phyloP scores from a whole-genome alignment of 2,329 filamentous ascomycete species.

The Fusarium coffeatum region DNA sequence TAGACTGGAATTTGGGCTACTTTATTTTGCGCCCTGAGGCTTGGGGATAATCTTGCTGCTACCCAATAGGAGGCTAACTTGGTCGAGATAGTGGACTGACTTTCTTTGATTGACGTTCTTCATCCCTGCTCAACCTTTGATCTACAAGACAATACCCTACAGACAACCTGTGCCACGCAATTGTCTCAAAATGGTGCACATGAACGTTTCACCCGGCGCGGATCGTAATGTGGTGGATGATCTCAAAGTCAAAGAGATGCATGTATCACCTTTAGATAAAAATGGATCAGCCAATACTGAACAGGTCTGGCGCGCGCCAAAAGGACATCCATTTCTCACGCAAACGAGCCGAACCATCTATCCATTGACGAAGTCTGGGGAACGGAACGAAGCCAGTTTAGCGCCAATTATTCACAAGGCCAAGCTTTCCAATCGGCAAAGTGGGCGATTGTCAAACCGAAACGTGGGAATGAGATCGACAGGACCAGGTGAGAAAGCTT shows the following conservation, averaged over 20 bases:
- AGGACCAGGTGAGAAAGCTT: conserved; percentile 12
- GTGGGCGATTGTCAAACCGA: conserved; percentile 18
- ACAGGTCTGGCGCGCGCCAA: conserved; percentile 21
- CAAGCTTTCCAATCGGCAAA: conserved; percentile 35
- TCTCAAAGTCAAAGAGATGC: conserved; percentile 2
- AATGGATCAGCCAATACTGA: conserved; percentile 22
- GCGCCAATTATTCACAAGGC: conserved; percentile 14
- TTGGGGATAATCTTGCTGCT: neutral
- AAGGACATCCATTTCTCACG: neutral
- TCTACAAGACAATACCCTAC: conserved; percentile 16
- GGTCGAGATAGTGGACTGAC: neutral
- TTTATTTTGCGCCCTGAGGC: neutral
- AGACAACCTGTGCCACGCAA: conserved; percentile 33
- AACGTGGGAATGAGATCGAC: conserved; percentile 33
- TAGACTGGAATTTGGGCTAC: neutral
- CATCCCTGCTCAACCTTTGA: conserved; percentile 18
- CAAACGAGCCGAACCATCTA: conserved; percentile 12
- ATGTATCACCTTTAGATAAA: conserved; percentile 12
- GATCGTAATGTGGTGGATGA: conserved; percentile 35
- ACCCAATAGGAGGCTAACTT: neutral
- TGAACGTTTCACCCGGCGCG: conserved; percentile 35
- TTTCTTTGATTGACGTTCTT: neutral
- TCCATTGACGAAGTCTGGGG: conserved; percentile 26
- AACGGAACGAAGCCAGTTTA: conserved; percentile 16
- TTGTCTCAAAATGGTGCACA: conserved; percentile 34